Percentiles rank a stretch among this genome's conserved stretches.
Conservation (phyloP, 2,329 filamentous ascomycete genomes). For the Trichoderma gracile region DNA sequence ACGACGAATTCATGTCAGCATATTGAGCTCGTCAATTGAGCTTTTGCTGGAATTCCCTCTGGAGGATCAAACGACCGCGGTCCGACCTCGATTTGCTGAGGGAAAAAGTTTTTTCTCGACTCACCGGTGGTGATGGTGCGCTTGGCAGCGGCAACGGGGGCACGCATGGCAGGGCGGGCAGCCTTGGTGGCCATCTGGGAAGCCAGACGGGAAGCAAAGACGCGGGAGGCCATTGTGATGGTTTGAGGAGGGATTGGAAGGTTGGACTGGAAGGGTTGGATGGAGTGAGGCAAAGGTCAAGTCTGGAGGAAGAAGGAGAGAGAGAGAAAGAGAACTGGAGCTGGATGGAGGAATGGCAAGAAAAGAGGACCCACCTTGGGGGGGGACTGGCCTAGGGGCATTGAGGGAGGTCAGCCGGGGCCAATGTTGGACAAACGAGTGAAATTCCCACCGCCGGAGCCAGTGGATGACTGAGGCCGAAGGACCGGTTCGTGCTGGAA, state of each 20-base stretch:
- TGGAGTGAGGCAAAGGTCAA: conserved; percentile 36
- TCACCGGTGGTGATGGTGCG: conserved; percentile 75
- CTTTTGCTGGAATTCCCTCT: conserved; percentile 33
- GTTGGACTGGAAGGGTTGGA: conserved; percentile 37
- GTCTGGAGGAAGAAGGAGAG: conserved; percentile 37
- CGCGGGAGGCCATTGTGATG: conserved; percentile 79
- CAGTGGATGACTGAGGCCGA: conserved; percentile 27
- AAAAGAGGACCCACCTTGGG: conserved; percentile 42
- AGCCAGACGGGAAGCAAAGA: conserved; percentile 76
- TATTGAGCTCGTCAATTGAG: conserved; percentile 40
- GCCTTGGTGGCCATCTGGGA: conserved; percentile 75
- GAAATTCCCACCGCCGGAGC: conserved; percentile 36
- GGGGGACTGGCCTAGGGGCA: conserved; percentile 36
- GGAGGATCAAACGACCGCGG: conserved; percentile 21
- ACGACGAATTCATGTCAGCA: conserved; percentile 35
- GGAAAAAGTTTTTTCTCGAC: conserved; percentile 44
- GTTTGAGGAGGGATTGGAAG: conserved; percentile 41
- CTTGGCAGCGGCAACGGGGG: conserved; percentile 66
- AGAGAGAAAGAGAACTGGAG: conserved; percentile 40
- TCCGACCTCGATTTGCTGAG: conserved; percentile 20
- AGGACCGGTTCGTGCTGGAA: neutral
- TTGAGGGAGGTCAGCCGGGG: conserved; percentile 39
- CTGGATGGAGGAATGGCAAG: conserved; percentile 42
- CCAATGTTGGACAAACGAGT: conserved; percentile 39
- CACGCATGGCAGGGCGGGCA: conserved; percentile 72